Evolutionary conservation across 2,329 filamentous ascomycete genomes (phyloP), one percentile per base, ranked within the genome.

Genomic region (Corinectria fuckeliana): DNA sequence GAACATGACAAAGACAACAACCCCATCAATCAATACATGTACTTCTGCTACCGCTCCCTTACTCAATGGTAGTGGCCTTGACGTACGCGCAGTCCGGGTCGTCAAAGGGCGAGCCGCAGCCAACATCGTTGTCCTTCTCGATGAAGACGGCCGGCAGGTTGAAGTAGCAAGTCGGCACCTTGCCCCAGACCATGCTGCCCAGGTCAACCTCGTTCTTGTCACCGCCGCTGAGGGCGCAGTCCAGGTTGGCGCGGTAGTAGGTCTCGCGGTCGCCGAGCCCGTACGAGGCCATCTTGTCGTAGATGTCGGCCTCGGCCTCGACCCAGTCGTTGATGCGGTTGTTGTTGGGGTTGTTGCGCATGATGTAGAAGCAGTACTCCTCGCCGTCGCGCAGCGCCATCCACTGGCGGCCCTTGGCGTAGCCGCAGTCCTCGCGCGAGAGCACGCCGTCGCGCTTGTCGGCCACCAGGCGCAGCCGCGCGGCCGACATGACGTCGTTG

Each of bases 401-500:
- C 64, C 64, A 66, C 16, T 66, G 64, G 5, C 64, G 61, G 4
- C 64, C 58, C 0, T 62, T 16, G 1, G 48, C 48, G 1, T 42
- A 63, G 2, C 62, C 59, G 0, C 62, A 65, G 5, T 56, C 59
- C 7, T 65, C 62, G 1, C 44, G 21, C 20, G 39, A n/a, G 21
- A 16, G 62, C 4, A 34, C 42, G 5, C 44, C 30, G 5, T 61
- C 20, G 1, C 61, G 58, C 42, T 63, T 65, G 16, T 66, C 64
- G 2, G 58, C 61, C 1, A 63, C 58, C 11, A 66, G 61, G 8
- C 50, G 16, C 9, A 65, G 41, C 2, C 20, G 34, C 14, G 55
- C 64, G 0, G 64, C 61, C 8, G 57, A 60, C 64, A 66, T 66
- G 11, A 67, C 61, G 6, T 66, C 63, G 16, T 65, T 67, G 42